phyloP scores from a whole-genome alignment of 2,329 filamentous ascomycete species.

The Periconia sp. region DNA sequence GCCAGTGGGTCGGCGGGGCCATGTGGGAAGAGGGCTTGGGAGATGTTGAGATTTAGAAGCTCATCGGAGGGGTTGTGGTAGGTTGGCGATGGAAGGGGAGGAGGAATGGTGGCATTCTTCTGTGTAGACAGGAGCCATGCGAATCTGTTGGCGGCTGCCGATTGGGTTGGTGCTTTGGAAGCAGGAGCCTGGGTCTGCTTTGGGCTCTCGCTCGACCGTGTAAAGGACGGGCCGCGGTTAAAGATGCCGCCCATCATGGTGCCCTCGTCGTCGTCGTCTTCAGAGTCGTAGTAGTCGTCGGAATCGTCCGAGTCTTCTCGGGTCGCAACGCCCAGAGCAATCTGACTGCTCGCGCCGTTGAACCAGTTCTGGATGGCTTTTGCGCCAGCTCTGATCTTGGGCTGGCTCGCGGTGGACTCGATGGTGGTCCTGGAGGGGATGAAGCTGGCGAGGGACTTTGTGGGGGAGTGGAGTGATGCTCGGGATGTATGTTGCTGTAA shows the following conservation, averaged over 20 bases:
- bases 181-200: constrained; percentile 22
- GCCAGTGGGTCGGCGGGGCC: constrained; percentile 56
- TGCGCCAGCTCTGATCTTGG: constrained; percentile 32
- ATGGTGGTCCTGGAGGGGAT: constrained; percentile 40
- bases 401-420: constrained; percentile 39
- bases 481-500: constrained; percentile 47
- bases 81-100: constrained; percentile 31
- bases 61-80: constrained; percentile 53
- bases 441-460: constrained; percentile 48
- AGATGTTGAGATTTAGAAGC: constrained; percentile 61
- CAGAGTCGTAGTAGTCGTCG: constrained; percentile 36
- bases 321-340: constrained; percentile 49
- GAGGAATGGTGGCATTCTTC: constrained; percentile 37
- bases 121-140: constrained; percentile 45
- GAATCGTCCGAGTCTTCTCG: constrained; percentile 21
- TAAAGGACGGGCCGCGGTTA: constrained; percentile 37
- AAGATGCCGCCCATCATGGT: constrained; percentile 43
- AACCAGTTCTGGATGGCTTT: constrained; percentile 57
- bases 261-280: constrained; percentile 22
- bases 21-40: constrained; percentile 60
- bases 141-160: constrained; percentile 39
- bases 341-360: constrained; percentile 58
- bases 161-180: constrained; percentile 27
- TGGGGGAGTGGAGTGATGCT: constrained; percentile 44
- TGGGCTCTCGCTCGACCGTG: constrained; percentile 28